Base-by-base conservation (phyloP, 805 yeast species). In the Kurtzmaniella fragi region DNA sequence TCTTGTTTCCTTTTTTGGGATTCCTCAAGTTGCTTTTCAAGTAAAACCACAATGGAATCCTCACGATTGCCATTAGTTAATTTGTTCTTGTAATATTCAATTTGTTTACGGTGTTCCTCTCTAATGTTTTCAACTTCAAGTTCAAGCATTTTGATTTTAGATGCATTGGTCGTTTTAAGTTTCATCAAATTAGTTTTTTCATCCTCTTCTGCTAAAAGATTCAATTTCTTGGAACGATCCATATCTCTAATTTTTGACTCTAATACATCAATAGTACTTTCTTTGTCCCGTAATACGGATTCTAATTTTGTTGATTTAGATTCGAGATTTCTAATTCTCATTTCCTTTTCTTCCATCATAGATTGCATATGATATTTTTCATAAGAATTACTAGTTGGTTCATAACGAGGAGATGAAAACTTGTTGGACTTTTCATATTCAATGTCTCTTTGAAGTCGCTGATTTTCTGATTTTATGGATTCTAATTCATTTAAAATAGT, bases 41-140 rank as follows among this genome's bases (percentile, higher is more conserved):
- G 50, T 14, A 67, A 38, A 1, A 52, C 48, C 17, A 54, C 45
- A 7, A 57, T 48, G 2, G 61, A 48, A 11, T 46, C 33, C 32
- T 46, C 46, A 52, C 38, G 39, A 60, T 33, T 26, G 49, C 32
- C 13, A 10, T 28, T 28, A 10, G 38, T 62, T 50, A 41, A 57
- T 35, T 59, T 46, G 39, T 55, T 56, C 43, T 64, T 61, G 43
- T 59, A 59, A 23, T 53, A 49, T n/a, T 53, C 54, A 13, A 61
- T 42, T 42, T 73, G 70, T 27, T 53, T 47, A 36, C 64, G 64
- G 39, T 62, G 53, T 20, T 61, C 67, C 6, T 57, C 59, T 41
- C 59, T 62, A 31, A 64, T 32, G 15, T 57, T 57, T 11, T 62
- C 65, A 31, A 63, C 53, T 20, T 75, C 80, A 16, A 57, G 48